Conservation (phyloP, 441 rosid species). For the Croton laevigatus region DNA sequence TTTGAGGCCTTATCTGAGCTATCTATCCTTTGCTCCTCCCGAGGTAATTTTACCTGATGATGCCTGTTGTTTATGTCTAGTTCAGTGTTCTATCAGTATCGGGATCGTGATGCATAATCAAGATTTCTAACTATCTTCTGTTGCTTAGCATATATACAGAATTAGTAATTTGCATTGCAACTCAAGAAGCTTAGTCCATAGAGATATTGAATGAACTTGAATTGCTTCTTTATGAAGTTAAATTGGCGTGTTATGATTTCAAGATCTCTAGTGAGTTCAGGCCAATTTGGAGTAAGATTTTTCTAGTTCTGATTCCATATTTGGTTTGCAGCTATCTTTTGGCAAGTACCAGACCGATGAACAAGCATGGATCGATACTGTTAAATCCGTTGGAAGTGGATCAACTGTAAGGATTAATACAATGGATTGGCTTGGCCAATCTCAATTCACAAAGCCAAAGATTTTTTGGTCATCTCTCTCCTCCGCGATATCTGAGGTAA, state of each 20-base stretch:
- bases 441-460: slow-evolving; percentile 47
- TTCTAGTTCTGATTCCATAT: slow-evolving; percentile 22
- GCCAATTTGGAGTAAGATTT: background rate
- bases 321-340: slow-evolving; percentile 59
- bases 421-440: slow-evolving; percentile 97
- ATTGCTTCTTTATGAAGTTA: background rate
- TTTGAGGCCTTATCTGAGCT: slow-evolving; percentile 40
- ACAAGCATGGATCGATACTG: slow-evolving; percentile 84
- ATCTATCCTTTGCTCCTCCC: slow-evolving; percentile 86
- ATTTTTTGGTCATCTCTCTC: slow-evolving; percentile 80
- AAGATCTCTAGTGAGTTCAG: too few relatives aligned
- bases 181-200: background rate
- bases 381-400: slow-evolving; percentile 60
- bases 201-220: background rate
- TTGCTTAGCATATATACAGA: background rate
- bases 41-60: slow-evolving; percentile 45
- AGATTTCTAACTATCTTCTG: background rate
- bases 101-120: background rate
- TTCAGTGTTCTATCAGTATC: background rate
- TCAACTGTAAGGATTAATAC: slow-evolving; percentile 68
- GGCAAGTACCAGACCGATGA: slow-evolving; percentile 73
- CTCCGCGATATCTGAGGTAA: slow-evolving; percentile 72
- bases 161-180: background rate
- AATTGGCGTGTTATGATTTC: background rate
- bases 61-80: background rate